Evolutionary conservation across 1,284 basidiomycete genomes (phyloP).

Genomic region (Coriolopsis trogii): DNA sequence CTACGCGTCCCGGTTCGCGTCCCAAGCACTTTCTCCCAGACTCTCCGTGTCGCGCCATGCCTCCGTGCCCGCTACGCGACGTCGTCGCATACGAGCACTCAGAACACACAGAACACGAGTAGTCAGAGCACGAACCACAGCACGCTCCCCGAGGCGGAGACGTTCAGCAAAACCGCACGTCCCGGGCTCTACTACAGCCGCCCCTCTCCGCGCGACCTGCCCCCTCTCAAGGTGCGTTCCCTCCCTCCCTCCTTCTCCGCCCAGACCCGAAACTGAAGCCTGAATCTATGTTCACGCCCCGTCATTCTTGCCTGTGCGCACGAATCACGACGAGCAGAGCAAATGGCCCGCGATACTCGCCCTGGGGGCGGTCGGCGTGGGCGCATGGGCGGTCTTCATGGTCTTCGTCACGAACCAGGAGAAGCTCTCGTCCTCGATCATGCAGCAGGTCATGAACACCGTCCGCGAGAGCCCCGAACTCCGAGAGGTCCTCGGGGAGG

Average conservation of each 20-base stretch:
- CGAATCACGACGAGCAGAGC: too few relatives aligned
- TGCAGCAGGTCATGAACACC: slow-evolving; percentile 63
- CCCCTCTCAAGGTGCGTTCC: slow-evolving; percentile 42
- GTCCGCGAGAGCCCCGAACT: slow-evolving; percentile 55
- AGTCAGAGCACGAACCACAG: too few relatives aligned
- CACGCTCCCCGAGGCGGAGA: slow-evolving; percentile 34
- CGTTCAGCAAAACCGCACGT: slow-evolving; percentile 37
- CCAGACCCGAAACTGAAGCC: too few relatives aligned
- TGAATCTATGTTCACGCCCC: too few relatives aligned
- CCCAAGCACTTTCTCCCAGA: not conserved
- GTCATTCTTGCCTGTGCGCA: too few relatives aligned
- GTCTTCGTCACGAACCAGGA: slow-evolving; percentile 75
- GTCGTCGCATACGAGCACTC: slow-evolving; percentile 22
- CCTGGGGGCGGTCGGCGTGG: slow-evolving; percentile 53
- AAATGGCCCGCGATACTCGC: slow-evolving; percentile 64
- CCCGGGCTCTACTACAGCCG: slow-evolving; percentile 40
- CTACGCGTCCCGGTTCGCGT: slow-evolving; percentile 12
- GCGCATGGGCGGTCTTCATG: slow-evolving; percentile 70
- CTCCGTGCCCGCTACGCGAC: slow-evolving; percentile 18
- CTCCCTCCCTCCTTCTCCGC: not conserved
- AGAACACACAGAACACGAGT: too few relatives aligned
- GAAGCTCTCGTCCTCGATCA: slow-evolving; percentile 74
- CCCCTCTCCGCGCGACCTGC: slow-evolving; percentile 44
- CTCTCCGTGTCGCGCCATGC: not conserved
- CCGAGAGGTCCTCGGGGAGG: slow-evolving; percentile 61